A percentile compares a stretch with the other conserved stretches of the same genome.
Evolutionary conservation across 768 basidiomycete species (phyloP).

Genomic region (Phaeotremella fagi): DNA sequence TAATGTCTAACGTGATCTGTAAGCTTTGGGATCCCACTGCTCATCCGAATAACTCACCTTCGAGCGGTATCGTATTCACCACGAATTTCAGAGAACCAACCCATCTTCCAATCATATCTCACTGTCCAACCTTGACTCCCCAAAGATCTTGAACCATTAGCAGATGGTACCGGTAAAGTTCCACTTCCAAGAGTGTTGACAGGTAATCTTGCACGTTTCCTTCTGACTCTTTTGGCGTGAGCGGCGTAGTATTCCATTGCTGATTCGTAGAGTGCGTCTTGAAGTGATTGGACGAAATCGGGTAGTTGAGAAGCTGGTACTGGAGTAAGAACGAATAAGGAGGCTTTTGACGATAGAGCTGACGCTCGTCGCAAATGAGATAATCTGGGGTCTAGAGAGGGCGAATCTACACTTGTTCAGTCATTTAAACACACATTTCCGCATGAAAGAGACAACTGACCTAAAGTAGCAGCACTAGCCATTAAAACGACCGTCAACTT

Average conservation of each 20-base stretch:
- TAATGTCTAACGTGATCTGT: constrained; percentile 62
- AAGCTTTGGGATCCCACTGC: background rate
- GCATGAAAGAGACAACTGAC: constrained; percentile 56
- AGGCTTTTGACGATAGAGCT: constrained; percentile 82
- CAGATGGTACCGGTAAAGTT: constrained; percentile 9
- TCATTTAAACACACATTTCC: background rate
- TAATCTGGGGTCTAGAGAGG: constrained; percentile 71
- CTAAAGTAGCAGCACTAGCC: constrained; percentile 80
- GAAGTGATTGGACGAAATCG: constrained; percentile 73
- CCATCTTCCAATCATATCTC: constrained; percentile 96
- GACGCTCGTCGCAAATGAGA: constrained; percentile 83
- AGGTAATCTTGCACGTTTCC: constrained; percentile 70
- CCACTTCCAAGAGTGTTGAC: constrained; percentile 53
- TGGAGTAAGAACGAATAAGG: constrained; percentile 89
- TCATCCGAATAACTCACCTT: constrained; percentile 57
- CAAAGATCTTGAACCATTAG: constrained; percentile 59
- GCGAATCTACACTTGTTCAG: constrained; percentile 61
- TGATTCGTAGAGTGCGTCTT: constrained; percentile 80
- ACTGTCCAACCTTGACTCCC: constrained; percentile 90
- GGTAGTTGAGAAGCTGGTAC: constrained; percentile 76
- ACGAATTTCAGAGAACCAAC: constrained; percentile 89
- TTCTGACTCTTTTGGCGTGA: constrained; percentile 83
- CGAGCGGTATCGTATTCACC: constrained; percentile 87
- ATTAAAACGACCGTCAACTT: constrained; percentile 92
- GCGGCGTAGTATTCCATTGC: constrained; percentile 88